These are phyloP conservation scores for Candida parachauliodes DNA, from an alignment of 805 yeast genomes.

Conservation along the genomic window DNA sequence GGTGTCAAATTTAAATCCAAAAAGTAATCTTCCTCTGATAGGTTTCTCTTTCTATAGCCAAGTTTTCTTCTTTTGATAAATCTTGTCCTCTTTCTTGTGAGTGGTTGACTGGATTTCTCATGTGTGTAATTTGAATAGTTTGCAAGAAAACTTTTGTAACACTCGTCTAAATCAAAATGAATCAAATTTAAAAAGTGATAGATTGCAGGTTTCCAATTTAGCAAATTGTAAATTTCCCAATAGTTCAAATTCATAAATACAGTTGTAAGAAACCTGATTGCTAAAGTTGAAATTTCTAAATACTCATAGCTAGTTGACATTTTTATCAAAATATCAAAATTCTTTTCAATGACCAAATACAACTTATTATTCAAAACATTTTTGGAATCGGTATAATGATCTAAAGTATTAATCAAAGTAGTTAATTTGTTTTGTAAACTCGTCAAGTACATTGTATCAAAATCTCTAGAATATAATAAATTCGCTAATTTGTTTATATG, in stretches of 20 bases:
- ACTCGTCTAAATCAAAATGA: slow-evolving; percentile 38
- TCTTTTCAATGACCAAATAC: slow-evolving; percentile 32
- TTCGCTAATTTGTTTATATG: slow-evolving; percentile 31
- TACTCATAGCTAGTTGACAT: slow-evolving; percentile 28
- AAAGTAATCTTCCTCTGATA: not conserved
- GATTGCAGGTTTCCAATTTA: slow-evolving; percentile 40
- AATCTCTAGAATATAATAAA: slow-evolving; percentile 19
- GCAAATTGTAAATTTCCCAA: slow-evolving; percentile 42
- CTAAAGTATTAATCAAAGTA: slow-evolving; percentile 21
- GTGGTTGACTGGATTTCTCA: slow-evolving; percentile 18
- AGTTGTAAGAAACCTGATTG: slow-evolving; percentile 36
- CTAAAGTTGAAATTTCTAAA: slow-evolving; percentile 29
- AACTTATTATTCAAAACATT: slow-evolving; percentile 30
- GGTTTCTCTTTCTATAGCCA: not conserved
- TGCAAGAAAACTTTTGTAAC: slow-evolving; percentile 30
- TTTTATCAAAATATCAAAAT: slow-evolving; percentile 36
- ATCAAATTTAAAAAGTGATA: slow-evolving; percentile 38
- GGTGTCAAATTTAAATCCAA: not conserved
- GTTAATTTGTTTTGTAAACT: slow-evolving; percentile 23
- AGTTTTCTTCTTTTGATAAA: slow-evolving; percentile 2
- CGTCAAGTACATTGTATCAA: slow-evolving; percentile 10
- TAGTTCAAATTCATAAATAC: slow-evolving; percentile 37
- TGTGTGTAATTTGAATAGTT: slow-evolving; percentile 29
- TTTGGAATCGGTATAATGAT: slow-evolving; percentile 16
- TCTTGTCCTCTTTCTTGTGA: slow-evolving; percentile 1